phyloP scores from a whole-genome alignment of 2,329 filamentous ascomycete genomes.

The Allantophomopsis cytisporea region DNA sequence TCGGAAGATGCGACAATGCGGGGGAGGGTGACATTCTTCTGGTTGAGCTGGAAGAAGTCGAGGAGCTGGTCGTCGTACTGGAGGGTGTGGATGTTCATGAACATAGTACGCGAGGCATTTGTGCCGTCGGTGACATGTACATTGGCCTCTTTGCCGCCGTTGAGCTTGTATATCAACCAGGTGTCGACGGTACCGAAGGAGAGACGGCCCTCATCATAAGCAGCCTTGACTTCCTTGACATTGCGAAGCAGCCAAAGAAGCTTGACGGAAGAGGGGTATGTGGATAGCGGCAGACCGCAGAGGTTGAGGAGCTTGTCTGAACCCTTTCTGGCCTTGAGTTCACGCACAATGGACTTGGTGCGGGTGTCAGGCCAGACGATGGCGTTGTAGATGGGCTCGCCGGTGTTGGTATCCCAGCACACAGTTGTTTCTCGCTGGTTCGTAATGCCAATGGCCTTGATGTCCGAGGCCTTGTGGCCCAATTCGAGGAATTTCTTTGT shows the following conservation, averaged over 20 bases:
- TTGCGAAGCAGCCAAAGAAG: slow-evolving; percentile 66
- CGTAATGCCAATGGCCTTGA: slow-evolving; percentile 67
- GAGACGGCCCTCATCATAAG: slow-evolving; percentile 58
- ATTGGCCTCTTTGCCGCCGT: slow-evolving; percentile 52
- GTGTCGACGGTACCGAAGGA: slow-evolving; percentile 73
- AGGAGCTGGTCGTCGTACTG: slow-evolving; percentile 63
- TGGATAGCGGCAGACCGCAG: slow-evolving; percentile 68
- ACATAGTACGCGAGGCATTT: slow-evolving; percentile 80
- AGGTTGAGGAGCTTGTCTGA: slow-evolving; percentile 52
- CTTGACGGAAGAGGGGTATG: slow-evolving; percentile 70
- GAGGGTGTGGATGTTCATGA: slow-evolving; percentile 68
- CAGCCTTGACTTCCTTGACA: slow-evolving; percentile 48
- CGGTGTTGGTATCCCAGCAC: slow-evolving; percentile 66
- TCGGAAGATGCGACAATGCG: slow-evolving; percentile 67
- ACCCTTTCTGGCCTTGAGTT: slow-evolving; percentile 53
- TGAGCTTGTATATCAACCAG: slow-evolving; percentile 70
- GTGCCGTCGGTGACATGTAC: slow-evolving; percentile 66
- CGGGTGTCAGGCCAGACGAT: slow-evolving; percentile 83
- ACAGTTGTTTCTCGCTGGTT: slow-evolving; percentile 76
- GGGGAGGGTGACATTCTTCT: slow-evolving; percentile 56
- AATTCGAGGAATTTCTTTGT: slow-evolving; percentile 53
- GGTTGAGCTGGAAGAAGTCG: slow-evolving; percentile 62
- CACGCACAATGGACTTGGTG: slow-evolving; percentile 56
- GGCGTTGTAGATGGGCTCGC: slow-evolving; percentile 65
- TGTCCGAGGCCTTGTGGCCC: slow-evolving; percentile 53